Percentiles rank a stretch among this genome's conserved stretches.
phyloP scores from a whole-genome alignment of 1,284 basidiomycete species.

The Volvariella surrecta region DNA sequence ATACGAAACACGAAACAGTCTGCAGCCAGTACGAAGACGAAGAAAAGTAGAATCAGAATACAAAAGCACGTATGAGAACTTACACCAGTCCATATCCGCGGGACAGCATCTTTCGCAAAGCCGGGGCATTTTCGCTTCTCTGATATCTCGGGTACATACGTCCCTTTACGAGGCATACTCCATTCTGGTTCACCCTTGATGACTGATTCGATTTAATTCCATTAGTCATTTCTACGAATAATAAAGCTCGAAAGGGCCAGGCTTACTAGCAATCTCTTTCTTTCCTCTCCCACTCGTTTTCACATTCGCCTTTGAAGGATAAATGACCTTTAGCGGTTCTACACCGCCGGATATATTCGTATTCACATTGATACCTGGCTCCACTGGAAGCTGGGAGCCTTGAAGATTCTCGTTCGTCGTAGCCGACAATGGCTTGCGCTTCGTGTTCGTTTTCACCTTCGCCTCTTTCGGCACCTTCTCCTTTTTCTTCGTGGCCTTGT shows the following conservation, averaged over 20 bases:
- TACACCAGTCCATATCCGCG: slow-evolving; percentile 10
- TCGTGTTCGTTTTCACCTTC: slow-evolving; percentile 22
- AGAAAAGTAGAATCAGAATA: background rate
- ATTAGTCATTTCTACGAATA: background rate
- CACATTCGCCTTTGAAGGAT: background rate
- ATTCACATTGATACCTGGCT: slow-evolving; percentile 27
- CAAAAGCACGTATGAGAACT: background rate
- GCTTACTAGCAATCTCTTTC: background rate
- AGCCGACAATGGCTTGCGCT: slow-evolving; percentile 14
- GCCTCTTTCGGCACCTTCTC: slow-evolving; percentile 14
- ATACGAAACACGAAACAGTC: background rate
- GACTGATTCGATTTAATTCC: background rate
- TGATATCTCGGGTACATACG: background rate
- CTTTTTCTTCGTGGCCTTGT: slow-evolving; percentile 7
- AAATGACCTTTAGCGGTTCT: background rate
- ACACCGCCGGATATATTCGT: slow-evolving; percentile 26
- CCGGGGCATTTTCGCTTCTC: background rate
- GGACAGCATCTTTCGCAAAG: background rate
- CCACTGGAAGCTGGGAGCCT: too few relatives aligned
- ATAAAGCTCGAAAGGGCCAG: too few relatives aligned
- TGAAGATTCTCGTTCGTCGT: slow-evolving; percentile 30
- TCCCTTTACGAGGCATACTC: background rate
- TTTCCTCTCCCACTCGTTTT: slow-evolving; percentile 4
- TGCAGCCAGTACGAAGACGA: too few relatives aligned
- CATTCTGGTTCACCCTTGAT: background rate